These are phyloP conservation scores for Ophiostoma sp. DNA, from an alignment of 2,329 filamentous ascomycete species.

Conservation along the genomic window DNA sequence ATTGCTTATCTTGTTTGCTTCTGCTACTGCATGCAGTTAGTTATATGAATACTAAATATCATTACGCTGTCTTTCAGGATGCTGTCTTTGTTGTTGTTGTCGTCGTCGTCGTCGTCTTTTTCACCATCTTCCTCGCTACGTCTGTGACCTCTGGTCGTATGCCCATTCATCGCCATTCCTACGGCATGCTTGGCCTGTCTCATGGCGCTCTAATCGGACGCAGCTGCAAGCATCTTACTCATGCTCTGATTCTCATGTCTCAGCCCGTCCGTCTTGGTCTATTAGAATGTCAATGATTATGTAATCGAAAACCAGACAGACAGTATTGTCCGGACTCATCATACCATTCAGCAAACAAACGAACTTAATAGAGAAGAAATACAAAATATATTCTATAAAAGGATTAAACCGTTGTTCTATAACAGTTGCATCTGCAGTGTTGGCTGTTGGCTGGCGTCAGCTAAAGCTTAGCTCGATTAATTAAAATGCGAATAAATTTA, in stretches of 20 bases:
- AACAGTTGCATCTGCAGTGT: background rate
- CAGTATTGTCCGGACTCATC: background rate
- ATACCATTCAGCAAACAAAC: too few relatives aligned
- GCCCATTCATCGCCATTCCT: background rate
- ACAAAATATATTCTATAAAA: too few relatives aligned
- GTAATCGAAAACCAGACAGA: background rate
- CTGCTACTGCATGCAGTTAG: conserved; percentile 1
- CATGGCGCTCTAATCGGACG: background rate
- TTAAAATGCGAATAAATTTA: conserved; percentile 20
- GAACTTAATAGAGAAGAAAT: too few relatives aligned
- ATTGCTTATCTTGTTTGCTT: background rate
- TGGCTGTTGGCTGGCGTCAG: background rate
- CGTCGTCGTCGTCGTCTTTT: background rate
- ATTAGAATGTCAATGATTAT: background rate
- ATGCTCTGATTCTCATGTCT: background rate
- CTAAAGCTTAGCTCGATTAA: background rate
- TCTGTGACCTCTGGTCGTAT: too few relatives aligned
- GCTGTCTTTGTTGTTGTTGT: background rate
- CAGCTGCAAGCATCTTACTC: conserved; percentile 1
- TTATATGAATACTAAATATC: background rate
- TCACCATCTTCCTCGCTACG: background rate
- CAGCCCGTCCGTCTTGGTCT: background rate
- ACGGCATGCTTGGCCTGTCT: background rate
- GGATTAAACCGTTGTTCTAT: background rate
- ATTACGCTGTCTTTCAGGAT: background rate